Base-by-base conservation (phyloP, 2,329 filamentous ascomycete genomes). In the Xylariaceae sp. region DNA sequence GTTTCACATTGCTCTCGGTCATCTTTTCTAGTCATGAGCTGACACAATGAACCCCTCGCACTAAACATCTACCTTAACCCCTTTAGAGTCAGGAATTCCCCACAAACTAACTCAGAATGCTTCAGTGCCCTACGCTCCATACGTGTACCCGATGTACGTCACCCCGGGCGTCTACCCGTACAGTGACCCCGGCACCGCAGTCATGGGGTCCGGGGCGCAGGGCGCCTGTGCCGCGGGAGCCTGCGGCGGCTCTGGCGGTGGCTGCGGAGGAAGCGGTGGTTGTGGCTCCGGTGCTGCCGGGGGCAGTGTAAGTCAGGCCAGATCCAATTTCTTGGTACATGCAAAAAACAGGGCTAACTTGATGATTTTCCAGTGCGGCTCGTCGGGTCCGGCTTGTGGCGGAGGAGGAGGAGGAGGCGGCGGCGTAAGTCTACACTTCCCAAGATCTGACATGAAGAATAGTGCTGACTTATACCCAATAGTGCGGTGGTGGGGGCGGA, bases 131-230 rank as follows among this genome's bases (percentile, higher is more conserved):
- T 62, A 81, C 58, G 0, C 54, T 6, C 60, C 60, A 0, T 62
- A 56, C 21, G 50, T 62, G 4, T 83, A 82, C 57, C 70, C 76
- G 55, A 76, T 80, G 68, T 80, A 81, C 29, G 64, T 77, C 56
- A 75, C 73, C 0, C 76, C 76, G 0, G 75, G 71, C 1, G 63
- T 80, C 44, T 84, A 84, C 61, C 77, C 76, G 47, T 77, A 73
- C 2, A 75, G 73, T 6, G 73, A 77, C 49, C 79, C 80, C 0
- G 73, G 73, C 2, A 57, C 71, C 0, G 66, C 64, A 3, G 61
- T 66, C 5, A 71, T 73, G 2, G 75, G 74, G 0, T 56, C 60
- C 2, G 78, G 77, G 0, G 69, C 21, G 2, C 45, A 53, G 20
- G 60, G 60, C 0, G 60, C 40, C 3, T 62, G 60, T 40, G 60